These are phyloP conservation scores for Stephanodiscus minutulus DNA, from an alignment of 108 stramenopile genomes.

Conservation along the genomic window DNA sequence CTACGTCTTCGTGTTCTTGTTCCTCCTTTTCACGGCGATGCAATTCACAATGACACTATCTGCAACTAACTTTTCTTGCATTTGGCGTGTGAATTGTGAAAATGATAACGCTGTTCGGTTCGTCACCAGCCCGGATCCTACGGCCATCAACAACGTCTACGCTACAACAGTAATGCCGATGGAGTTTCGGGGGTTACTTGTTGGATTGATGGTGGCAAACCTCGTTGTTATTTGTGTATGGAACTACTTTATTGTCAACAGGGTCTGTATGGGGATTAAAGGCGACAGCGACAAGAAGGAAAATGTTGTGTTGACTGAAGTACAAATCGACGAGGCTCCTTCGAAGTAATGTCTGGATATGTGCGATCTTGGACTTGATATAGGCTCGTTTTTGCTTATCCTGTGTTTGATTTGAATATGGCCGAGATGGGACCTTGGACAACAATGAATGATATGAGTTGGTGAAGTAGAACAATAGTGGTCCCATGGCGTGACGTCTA, in stretches of 20 bases:
- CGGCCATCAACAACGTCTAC: slow-evolving; percentile 54
- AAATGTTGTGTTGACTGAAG: no score
- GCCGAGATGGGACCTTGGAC: no score
- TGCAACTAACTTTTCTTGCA: slow-evolving; percentile 51
- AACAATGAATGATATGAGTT: no score
- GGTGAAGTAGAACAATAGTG: no score
- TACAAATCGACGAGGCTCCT: no score
- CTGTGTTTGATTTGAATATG: no score
- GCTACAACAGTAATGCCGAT: slow-evolving; percentile 67
- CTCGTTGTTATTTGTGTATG: slow-evolving; percentile 33
- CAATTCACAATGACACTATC: slow-evolving; percentile 38
- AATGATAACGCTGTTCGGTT: slow-evolving; percentile 54
- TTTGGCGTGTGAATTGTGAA: slow-evolving; percentile 65
- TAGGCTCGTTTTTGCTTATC: no score
- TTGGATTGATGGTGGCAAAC: slow-evolving; percentile 55
- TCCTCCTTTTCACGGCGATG: slow-evolving; percentile 27
- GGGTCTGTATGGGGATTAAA: background rate
- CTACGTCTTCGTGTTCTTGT: slow-evolving; percentile 53
- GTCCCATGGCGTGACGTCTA: no score
- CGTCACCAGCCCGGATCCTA: slow-evolving; percentile 17
- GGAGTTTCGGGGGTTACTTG: slow-evolving; percentile 39
- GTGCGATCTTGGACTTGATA: no score
- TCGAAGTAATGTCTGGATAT: no score
- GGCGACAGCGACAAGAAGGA: no score
- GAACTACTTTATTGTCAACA: slow-evolving; percentile 58